These are phyloP conservation scores for Xylaria sp. DNA, from an alignment of 2,329 filamentous ascomycete genomes.

Conservation along the genomic window DNA sequence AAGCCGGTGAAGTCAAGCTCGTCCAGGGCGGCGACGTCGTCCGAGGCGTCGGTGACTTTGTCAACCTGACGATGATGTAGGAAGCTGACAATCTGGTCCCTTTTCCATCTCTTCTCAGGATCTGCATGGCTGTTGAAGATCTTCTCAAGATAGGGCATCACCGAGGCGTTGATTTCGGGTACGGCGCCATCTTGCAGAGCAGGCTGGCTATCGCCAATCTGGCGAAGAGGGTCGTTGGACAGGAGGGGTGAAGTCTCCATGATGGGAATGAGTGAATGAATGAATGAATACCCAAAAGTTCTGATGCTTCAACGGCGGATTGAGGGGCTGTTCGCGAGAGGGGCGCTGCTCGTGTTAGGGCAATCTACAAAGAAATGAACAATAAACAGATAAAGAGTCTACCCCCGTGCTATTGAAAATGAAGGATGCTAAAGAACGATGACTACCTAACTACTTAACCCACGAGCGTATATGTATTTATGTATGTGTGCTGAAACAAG, in stretches of 20 bases:
- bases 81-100: slow-evolving; percentile 59
- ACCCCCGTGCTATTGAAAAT: background rate
- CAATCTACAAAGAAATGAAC: background rate
- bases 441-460: background rate
- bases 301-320: background rate
- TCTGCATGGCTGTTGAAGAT: slow-evolving; percentile 59
- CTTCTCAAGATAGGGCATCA: slow-evolving; percentile 57
- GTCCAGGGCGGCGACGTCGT: slow-evolving; percentile 49
- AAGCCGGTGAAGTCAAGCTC: slow-evolving; percentile 61
- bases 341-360: background rate
- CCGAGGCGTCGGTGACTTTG: slow-evolving; percentile 46
- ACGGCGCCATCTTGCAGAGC: slow-evolving; percentile 56
- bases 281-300: no score
- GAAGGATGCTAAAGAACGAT: background rate
- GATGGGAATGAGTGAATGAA: background rate
- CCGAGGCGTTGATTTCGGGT: slow-evolving; percentile 54
- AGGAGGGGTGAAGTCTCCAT: slow-evolving; percentile 45
- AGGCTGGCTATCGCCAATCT: slow-evolving; percentile 60
- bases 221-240: slow-evolving; percentile 50
- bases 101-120: slow-evolving; percentile 57
- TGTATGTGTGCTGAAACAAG: background rate
- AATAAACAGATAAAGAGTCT: background rate
- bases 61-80: slow-evolving; percentile 59
- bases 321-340: background rate
- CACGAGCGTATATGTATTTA: background rate